phyloP scores from a whole-genome alignment of 192 early-diverging fungal genomes.

The Backusella tarrabulga region DNA sequence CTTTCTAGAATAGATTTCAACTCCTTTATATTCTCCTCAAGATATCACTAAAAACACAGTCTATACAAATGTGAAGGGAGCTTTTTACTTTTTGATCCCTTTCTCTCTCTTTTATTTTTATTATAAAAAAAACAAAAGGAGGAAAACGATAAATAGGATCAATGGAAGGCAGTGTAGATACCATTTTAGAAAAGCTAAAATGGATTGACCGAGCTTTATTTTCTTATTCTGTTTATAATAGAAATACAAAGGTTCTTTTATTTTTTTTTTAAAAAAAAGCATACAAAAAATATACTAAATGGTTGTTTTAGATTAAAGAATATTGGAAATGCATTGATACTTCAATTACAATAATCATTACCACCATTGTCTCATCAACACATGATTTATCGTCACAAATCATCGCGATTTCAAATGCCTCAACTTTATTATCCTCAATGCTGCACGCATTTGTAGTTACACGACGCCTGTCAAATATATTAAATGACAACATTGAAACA shows the following conservation, averaged over 20 bases:
- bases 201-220: background rate
- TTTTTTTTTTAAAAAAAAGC: background rate
- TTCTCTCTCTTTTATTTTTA: background rate
- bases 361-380: background rate
- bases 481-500: background rate
- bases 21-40: background rate
- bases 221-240: constrained; percentile 1
- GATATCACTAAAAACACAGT: background rate
- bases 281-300: background rate
- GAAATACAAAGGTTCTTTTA: background rate
- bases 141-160: background rate
- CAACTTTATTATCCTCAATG: constrained; percentile 7
- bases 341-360: background rate
- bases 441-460: background rate
- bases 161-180: background rate
- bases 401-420: background rate
- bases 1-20: background rate
- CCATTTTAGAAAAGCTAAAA: constrained; percentile 4
- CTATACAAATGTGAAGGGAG: background rate
- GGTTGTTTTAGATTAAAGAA: background rate
- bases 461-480: background rate
- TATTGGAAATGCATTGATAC: background rate
- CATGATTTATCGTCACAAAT: constrained; percentile 3
- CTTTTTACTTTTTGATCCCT: background rate
- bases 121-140: background rate